Evolutionary conservation across 495 filamentous ascomycete species (phyloP).

Genomic region (Lasiosphaeria ovina): DNA sequence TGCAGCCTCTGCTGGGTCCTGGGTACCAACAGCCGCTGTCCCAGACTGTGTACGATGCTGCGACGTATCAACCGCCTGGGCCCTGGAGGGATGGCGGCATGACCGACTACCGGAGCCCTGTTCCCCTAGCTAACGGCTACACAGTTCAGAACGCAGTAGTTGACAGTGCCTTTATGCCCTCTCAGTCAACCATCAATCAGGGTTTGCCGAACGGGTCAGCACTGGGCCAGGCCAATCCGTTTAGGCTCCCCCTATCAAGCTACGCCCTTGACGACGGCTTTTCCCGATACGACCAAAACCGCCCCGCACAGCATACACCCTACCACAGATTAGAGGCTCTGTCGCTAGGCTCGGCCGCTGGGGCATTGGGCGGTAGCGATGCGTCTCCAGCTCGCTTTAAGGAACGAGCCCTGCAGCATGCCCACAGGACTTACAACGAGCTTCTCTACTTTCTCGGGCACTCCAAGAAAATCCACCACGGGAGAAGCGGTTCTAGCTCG

Average conservation of each 20-base stretch:
- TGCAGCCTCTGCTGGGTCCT: slow-evolving; percentile 70
- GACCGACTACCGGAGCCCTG: slow-evolving; percentile 29
- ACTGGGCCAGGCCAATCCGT: slow-evolving; percentile 28
- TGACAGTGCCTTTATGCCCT: slow-evolving; percentile 33
- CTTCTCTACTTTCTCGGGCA: slow-evolving; percentile 74
- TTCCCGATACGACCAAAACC: slow-evolving; percentile 21
- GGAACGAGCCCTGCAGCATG: slow-evolving; percentile 79
- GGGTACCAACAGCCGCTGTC: slow-evolving; percentile 67
- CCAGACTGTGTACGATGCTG: slow-evolving; percentile 71
- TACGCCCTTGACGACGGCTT: slow-evolving; percentile 35
- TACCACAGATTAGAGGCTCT: slow-evolving; percentile 22
- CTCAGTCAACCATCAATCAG: slow-evolving; percentile 26
- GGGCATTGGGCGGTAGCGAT: slow-evolving; percentile 11
- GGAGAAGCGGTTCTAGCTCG: slow-evolving; percentile 22
- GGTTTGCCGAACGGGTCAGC: slow-evolving; percentile 23
- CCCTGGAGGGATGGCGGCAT: slow-evolving; percentile 78
- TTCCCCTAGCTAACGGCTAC: slow-evolving; percentile 33
- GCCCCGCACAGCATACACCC: slow-evolving; percentile 18
- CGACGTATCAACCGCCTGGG: slow-evolving; percentile 64
- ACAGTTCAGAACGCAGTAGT: slow-evolving; percentile 32
- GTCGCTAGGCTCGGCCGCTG: slow-evolving; percentile 16
- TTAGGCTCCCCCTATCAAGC: slow-evolving; percentile 26
- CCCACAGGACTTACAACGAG: slow-evolving; percentile 84
- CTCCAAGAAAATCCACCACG: slow-evolving; percentile 47
- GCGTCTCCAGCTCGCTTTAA: slow-evolving; percentile 61